Percentiles rank a stretch among this genome's conserved stretches.
phyloP scores from a whole-genome alignment of 2,329 filamentous ascomycete species.

The Penicillium sp. region DNA sequence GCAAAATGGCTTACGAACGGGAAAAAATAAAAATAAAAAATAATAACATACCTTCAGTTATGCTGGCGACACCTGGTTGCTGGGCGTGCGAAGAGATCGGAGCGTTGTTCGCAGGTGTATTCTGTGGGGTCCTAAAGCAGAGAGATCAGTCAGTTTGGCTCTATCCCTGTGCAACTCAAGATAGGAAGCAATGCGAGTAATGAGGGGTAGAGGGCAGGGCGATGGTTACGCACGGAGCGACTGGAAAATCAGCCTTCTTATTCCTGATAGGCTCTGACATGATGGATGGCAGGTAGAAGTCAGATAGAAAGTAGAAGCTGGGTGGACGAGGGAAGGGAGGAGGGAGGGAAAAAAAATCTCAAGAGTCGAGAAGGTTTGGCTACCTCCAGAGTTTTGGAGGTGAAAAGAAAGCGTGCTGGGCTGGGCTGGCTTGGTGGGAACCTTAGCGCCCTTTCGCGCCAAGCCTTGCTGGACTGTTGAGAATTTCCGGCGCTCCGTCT shows the following conservation, averaged over 20 bases:
- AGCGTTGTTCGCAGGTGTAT: constrained; percentile 91
- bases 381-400: constrained; percentile 31
- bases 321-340: background rate
- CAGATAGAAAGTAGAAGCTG: constrained; percentile 3
- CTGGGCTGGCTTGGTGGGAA: constrained; percentile 34
- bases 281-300: constrained; percentile 11
- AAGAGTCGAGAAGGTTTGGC: constrained; percentile 29
- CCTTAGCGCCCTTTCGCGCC: constrained; percentile 38
- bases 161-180: constrained; percentile 13
- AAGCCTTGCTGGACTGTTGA: constrained; percentile 37
- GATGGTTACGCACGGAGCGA: constrained; percentile 57
- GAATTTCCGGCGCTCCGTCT: constrained; percentile 22
- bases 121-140: constrained; percentile 81
- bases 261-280: constrained; percentile 69
- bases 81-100: constrained; percentile 97
- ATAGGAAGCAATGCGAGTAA: constrained; percentile 1
- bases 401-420: constrained; percentile 28
- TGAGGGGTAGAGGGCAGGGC: constrained; percentile 11
- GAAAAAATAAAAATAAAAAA: constrained; percentile 5
- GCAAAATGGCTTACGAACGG: constrained; percentile 9
- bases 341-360: constrained; percentile 14
- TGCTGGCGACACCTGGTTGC: constrained; percentile 88
- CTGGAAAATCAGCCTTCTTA: constrained; percentile 59
- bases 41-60: constrained; percentile 80
- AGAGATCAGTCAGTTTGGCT: constrained; percentile 13